Evolutionary conservation across 371 early-diverging fungal genomes (phyloP).

Genomic region (Parasitella parasitica): DNA sequence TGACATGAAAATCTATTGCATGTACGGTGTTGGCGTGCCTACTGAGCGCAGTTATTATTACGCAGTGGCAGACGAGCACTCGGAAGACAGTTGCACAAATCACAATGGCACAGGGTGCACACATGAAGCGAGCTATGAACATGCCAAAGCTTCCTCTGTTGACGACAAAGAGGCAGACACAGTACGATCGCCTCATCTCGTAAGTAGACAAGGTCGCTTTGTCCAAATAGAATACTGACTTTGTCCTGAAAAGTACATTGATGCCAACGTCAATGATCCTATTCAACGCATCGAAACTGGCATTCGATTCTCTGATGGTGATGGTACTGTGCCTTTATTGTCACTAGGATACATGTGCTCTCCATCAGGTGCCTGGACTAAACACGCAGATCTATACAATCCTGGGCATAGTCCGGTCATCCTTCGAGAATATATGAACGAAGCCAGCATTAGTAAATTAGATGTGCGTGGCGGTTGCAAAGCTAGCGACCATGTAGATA

Average conservation of each 20-base stretch:
- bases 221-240: neutral
- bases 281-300: slow-evolving; percentile 53
- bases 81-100: slow-evolving; percentile 1
- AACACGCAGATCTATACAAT: slow-evolving; percentile 72
- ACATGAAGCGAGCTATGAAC: neutral
- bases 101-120: slow-evolving; percentile 1
- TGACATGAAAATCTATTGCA: slow-evolving; percentile 76
- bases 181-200: neutral
- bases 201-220: neutral
- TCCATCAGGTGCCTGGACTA: slow-evolving; percentile 81
- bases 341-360: slow-evolving; percentile 92
- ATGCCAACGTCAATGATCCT: slow-evolving; percentile 39
- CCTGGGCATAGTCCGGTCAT: slow-evolving; percentile 77
- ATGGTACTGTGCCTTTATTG: slow-evolving; percentile 91
- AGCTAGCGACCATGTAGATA: slow-evolving; percentile 90
- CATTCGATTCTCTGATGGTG: slow-evolving; percentile 58
- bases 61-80: slow-evolving; percentile 15
- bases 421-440: slow-evolving; percentile 77
- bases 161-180: neutral
- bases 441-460: slow-evolving; percentile 52
- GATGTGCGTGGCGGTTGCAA: slow-evolving; percentile 82
- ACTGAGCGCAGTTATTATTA: slow-evolving; percentile 87
- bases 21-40: slow-evolving; percentile 81
- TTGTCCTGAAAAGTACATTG: slow-evolving; percentile 34
- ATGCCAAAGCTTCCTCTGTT: neutral